A percentile compares a stretch with the other conserved stretches of the same genome.
These are phyloP conservation scores for Diaporthe nobilis DNA, from an alignment of 2,329 filamentous ascomycete species.

Conservation along the genomic window DNA sequence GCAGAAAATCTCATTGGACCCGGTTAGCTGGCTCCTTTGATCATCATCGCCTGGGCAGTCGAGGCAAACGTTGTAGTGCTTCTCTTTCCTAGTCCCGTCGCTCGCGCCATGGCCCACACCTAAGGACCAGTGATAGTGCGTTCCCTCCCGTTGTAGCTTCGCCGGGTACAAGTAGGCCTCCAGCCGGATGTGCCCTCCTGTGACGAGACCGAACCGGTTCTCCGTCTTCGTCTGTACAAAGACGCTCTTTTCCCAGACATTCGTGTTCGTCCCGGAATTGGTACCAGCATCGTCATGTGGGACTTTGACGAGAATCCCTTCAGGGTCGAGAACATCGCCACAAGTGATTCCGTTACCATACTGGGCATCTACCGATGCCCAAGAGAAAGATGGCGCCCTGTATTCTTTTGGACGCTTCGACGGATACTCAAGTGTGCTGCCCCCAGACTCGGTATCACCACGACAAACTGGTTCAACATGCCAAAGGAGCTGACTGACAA, in stretches of 20 bases:
- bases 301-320: slow-evolving; percentile 4
- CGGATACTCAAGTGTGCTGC: neutral
- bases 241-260: neutral
- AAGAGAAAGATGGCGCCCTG: slow-evolving; percentile 35
- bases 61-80: slow-evolving; percentile 8
- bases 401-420: slow-evolving; percentile 19
- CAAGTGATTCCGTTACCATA: neutral
- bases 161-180: slow-evolving; percentile 2
- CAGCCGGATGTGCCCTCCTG: slow-evolving; percentile 3
- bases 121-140: slow-evolving; percentile 11
- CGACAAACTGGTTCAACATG: neutral
- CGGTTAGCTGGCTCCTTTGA: neutral
- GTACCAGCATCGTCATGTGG: neutral
- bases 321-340: neutral
- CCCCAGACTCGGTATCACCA: neutral
- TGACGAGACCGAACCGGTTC: slow-evolving; percentile 24
- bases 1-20: neutral
- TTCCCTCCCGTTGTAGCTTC: neutral
- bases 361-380: slow-evolving; percentile 34
- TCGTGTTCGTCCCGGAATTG: rapidly evolving
- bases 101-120: neutral
- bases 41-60: slow-evolving; percentile 31
- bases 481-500: slow-evolving; percentile 36
- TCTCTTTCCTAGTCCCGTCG: neutral
- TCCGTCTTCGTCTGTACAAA: neutral